Evolutionary conservation across 2,329 filamentous ascomycete genomes (phyloP).

Genomic region (Macrophomina pseudophaseolina): DNA sequence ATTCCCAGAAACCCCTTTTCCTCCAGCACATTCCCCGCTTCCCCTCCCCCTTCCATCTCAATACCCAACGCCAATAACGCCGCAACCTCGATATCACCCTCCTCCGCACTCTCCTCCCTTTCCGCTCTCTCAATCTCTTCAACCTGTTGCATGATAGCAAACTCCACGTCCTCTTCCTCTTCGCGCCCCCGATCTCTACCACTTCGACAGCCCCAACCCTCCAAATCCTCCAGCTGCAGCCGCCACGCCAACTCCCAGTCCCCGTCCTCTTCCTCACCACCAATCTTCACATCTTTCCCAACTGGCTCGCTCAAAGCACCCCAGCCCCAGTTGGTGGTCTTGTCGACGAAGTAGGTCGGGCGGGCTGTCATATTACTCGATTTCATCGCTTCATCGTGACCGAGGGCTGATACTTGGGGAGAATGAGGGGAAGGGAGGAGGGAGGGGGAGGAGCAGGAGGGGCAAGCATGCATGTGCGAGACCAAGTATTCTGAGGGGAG

Average conservation of each 20-base stretch:
- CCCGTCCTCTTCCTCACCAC: neutral
- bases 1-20: constrained; percentile 60
- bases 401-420: no score
- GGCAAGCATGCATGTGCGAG: no score
- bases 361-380: neutral
- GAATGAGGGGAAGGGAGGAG: no score
- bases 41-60: constrained; percentile 25
- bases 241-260: neutral
- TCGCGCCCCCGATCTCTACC: no score
- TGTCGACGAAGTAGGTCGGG: neutral
- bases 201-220: neutral
- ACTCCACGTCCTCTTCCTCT: neutral
- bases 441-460: no score
- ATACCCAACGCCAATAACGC: neutral
- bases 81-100: neutral
- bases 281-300: neutral
- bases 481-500: no score
- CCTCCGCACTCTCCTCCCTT: neutral
- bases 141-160: constrained; percentile 6
- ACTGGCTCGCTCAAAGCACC: neutral
- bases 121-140: constrained; percentile 1
- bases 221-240: neutral
- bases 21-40: neutral
- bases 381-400: neutral
- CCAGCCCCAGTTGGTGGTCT: neutral